Conservation (phyloP, 345 rosid species). For the Hibiscus trionum region DNA sequence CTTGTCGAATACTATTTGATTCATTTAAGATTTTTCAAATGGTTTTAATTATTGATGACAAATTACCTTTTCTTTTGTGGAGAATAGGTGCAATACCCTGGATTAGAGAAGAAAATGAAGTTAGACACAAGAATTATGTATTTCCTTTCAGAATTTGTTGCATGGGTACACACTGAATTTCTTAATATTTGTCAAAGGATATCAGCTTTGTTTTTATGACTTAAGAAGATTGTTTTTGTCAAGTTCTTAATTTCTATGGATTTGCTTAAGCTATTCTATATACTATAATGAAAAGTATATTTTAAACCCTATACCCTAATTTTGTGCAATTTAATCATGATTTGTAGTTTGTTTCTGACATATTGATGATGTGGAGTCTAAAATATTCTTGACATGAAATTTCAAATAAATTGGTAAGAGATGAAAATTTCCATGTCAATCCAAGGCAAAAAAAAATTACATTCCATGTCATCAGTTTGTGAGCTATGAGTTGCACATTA, state of each 20-base stretch:
- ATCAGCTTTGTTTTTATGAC: neutral
- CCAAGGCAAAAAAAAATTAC: neutral
- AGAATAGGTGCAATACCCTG: conserved; percentile 79
- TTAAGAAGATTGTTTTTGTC: neutral
- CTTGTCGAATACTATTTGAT: neutral
- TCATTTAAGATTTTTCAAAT: neutral
- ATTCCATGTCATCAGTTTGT: neutral
- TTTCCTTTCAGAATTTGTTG: conserved; percentile 57
- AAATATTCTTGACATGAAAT: neutral
- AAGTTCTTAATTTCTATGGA: neutral
- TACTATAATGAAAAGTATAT: neutral
- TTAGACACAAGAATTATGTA: conserved; percentile 68
- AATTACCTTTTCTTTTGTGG: conserved; percentile 11
- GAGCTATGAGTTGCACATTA: neutral
- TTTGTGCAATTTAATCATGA: neutral
- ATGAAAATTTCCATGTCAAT: neutral
- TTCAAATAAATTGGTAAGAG: neutral
- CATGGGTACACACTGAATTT: conserved; percentile 36
- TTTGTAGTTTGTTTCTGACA: neutral
- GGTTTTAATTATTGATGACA: neutral
- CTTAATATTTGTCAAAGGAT: neutral
- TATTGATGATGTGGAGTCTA: neutral
- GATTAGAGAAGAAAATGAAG: conserved; percentile 60
- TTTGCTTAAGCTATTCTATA: neutral
- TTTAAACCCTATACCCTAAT: neutral